Evolutionary conservation across 805 yeast species (phyloP).

Genomic region (Candida lessepsii): DNA sequence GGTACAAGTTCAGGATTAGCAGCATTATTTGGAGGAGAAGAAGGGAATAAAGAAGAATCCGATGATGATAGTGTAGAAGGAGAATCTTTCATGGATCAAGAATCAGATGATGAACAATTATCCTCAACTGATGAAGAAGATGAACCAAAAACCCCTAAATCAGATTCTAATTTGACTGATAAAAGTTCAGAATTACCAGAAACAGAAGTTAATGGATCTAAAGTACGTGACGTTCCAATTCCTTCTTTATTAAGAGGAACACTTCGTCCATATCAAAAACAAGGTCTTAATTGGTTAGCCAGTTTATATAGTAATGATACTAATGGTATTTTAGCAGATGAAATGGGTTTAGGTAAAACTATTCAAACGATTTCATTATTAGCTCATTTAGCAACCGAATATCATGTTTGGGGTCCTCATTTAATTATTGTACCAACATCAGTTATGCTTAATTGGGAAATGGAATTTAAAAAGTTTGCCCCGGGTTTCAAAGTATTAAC

Average conservation of each 20-base stretch:
- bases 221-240: constrained; percentile 63
- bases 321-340: constrained; percentile 97
- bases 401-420: constrained; percentile 97
- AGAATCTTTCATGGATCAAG: constrained; percentile 12
- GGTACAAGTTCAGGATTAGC: constrained; percentile 17
- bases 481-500: constrained; percentile 96
- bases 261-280: constrained; percentile 87
- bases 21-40: constrained; percentile 15
- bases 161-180: constrained; percentile 8
- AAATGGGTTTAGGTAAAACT: constrained; percentile 98
- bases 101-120: constrained; percentile 21
- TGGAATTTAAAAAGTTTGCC: constrained; percentile 97
- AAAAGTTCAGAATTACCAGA: constrained; percentile 16
- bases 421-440: constrained; percentile 95
- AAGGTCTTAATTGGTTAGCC: constrained; percentile 96
- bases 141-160: constrained; percentile 33
- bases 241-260: constrained; percentile 80
- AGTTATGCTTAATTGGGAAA: constrained; percentile 97
- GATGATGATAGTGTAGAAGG: constrained; percentile 18
- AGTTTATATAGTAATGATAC: constrained; percentile 88
- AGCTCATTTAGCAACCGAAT: constrained; percentile 88
- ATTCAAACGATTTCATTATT: constrained; percentile 90
- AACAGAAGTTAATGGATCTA: constrained; percentile 40
- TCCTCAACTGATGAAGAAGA: constrained; percentile 26
- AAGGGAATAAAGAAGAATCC: constrained; percentile 18